A percentile compares a stretch with the other conserved stretches of the same genome.
Evolutionary conservation across 495 filamentous ascomycete species (phyloP).

Genomic region (Terfezia claveryi): DNA sequence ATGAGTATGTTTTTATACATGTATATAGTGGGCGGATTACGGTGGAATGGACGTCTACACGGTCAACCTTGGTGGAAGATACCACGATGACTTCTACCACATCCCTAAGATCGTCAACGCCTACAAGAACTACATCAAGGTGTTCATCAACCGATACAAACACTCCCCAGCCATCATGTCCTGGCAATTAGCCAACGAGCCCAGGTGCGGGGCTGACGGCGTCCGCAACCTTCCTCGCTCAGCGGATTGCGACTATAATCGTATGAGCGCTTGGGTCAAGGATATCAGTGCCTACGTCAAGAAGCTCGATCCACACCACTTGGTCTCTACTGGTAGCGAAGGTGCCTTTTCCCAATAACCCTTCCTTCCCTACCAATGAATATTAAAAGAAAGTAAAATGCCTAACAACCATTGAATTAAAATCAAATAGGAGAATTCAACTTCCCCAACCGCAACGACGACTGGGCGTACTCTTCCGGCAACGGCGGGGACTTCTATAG

Average conservation of each 20-base stretch:
- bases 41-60: conserved; percentile 36
- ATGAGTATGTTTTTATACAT: background rate
- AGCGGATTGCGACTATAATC: conserved; percentile 20
- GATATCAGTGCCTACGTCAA: conserved; percentile 30
- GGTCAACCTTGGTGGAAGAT: conserved; percentile 24
- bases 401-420: background rate
- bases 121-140: conserved; percentile 25
- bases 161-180: conserved; percentile 29
- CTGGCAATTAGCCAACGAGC: conserved; percentile 37
- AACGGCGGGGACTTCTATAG: conserved; percentile 44
- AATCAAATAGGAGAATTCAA: conserved; percentile 19
- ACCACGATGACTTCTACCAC: conserved; percentile 29
- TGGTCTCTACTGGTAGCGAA: conserved; percentile 32
- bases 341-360: conserved; percentile 10
- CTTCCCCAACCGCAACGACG: conserved; percentile 22
- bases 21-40: conserved; percentile 31
- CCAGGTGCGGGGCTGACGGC: conserved; percentile 26
- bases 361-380: background rate
- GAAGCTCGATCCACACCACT: conserved; percentile 27
- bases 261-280: conserved; percentile 27
- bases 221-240: conserved; percentile 20
- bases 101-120: conserved; percentile 23
- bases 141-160: conserved; percentile 28
- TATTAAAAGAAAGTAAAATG: background rate
- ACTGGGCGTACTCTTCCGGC: conserved; percentile 35